Conservation (phyloP, 805 yeast genomes). For the Cyberlindnera maritima region DNA sequence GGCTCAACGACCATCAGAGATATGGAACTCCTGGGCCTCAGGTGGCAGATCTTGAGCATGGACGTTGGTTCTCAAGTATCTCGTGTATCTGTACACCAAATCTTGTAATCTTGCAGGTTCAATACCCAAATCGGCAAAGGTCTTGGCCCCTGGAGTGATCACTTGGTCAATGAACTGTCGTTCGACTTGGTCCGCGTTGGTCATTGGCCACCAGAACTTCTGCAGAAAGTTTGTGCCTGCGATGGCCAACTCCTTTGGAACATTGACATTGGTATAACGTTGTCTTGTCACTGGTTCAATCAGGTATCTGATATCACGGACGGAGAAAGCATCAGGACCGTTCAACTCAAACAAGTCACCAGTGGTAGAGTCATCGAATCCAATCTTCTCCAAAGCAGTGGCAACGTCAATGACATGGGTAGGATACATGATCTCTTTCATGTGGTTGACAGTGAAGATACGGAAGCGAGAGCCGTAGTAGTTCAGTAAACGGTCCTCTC, state of each 20-base stretch:
- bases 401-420: slow-evolving; percentile 80
- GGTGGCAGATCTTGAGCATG: slow-evolving; percentile 43
- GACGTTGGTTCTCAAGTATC: slow-evolving; percentile 30
- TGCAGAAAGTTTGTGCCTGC: slow-evolving; percentile 35
- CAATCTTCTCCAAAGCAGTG: slow-evolving; percentile 71
- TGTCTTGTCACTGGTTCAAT: slow-evolving; percentile 57
- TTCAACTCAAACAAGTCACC: slow-evolving; percentile 74
- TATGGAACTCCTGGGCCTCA: slow-evolving; percentile 31
- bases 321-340: slow-evolving; percentile 66
- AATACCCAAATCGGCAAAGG: slow-evolving; percentile 72
- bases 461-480: slow-evolving; percentile 52
- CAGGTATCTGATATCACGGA: slow-evolving; percentile 65
- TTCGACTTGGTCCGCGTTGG: slow-evolving; percentile 71
- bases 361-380: slow-evolving; percentile 74
- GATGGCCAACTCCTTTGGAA: slow-evolving; percentile 38
- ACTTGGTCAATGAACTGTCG: slow-evolving; percentile 68
- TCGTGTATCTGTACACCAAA: slow-evolving; percentile 43
- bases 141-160: slow-evolving; percentile 56
- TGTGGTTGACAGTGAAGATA: slow-evolving; percentile 64
- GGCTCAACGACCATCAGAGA: slow-evolving; percentile 6
- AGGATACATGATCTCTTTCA: slow-evolving; percentile 63
- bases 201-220: slow-evolving; percentile 41
- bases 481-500: slow-evolving; percentile 68
- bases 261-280: slow-evolving; percentile 35
- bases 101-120: slow-evolving; percentile 52